phyloP scores from a whole-genome alignment of 768 basidiomycete species.

The Boletus eberwhitei region DNA sequence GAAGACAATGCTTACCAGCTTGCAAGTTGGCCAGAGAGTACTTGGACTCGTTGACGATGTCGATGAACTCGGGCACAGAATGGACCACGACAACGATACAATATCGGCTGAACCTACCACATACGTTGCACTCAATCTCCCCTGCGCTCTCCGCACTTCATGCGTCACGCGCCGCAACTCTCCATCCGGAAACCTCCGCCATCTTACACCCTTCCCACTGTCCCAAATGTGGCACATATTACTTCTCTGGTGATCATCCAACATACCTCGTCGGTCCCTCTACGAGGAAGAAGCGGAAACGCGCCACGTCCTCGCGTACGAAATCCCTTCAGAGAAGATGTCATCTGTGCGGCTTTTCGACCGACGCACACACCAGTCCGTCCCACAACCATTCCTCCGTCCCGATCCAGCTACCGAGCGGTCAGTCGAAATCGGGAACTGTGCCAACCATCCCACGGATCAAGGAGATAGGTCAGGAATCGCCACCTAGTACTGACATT shows the following conservation, averaged over 20 bases:
- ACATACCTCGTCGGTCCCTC: conserved; percentile 30
- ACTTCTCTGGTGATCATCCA: conserved; percentile 39
- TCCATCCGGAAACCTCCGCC: conserved; percentile 27
- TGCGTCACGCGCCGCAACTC: conserved; percentile 36
- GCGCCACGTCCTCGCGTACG: not conserved
- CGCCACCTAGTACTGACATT: not conserved
- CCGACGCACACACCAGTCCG: not conserved
- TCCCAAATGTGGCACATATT: conserved; percentile 50
- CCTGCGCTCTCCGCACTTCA: conserved; percentile 65
- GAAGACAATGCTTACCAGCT: conserved; percentile 24
- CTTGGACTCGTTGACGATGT: no score
- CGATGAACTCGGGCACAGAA: conserved; percentile 2
- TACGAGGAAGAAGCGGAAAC: conserved; percentile 21
- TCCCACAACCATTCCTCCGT: not conserved
- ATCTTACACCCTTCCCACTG: conserved; percentile 37
- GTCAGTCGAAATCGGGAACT: not conserved
- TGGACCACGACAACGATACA: conserved; percentile 30
- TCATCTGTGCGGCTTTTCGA: conserved; percentile 18
- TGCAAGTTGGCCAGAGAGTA: no score
- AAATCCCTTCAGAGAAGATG: conserved; percentile 16
- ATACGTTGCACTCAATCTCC: conserved; percentile 47
- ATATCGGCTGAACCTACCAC: conserved; percentile 49
- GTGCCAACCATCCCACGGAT: not conserved
- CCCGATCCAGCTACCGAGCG: not conserved
- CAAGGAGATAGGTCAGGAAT: not conserved